Evolutionary conservation across 805 yeast species (phyloP), one percentile per base, ranked within the genome.

Genomic region (Wickerhamomyces sydowiorum): DNA sequence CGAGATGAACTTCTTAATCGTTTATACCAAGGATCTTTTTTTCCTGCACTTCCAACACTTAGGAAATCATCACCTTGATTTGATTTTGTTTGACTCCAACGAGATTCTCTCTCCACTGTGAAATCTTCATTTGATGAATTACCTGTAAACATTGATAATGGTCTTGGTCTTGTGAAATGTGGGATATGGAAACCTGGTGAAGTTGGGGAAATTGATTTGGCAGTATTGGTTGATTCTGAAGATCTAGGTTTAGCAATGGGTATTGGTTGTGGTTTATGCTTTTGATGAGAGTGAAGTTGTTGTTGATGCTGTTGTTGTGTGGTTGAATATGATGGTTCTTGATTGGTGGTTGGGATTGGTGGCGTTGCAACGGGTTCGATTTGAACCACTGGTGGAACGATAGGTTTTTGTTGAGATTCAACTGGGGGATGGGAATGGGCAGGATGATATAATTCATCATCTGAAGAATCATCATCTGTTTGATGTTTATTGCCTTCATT

Each of bases 21-120:
- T 42, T 61, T 70, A 46, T 73, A 68, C 79, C 79, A 75, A 7
- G 67, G 61, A 21, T 60, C 67, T 38, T 65, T 59, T 36, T 62
- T 66, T 28, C 49, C 51, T 42, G 61, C 52, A 40, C 60, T 56
- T 19, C 36, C 33, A 15, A 40, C 41, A 5, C 36, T 17, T 32
- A 32, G n/a, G 13, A 25, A 34, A 27, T 47, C 48, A 23, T 40
- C 50, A 19, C 39, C 44, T 17, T 28, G 20, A 8, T 43, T 41
- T 30, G 46, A 42, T 18, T 33, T 30, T 20, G 35, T 40, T 3
- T 40, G 21, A 12, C 14, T 7, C 64, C 64, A 60, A 38, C 66
- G 51, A 1, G 62, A 48, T 25, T 51, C 53, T 39, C 67, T 47
- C n/a, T 60, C 52, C 2, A 5, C 4, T 10, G 14, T 5, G 7